Percentiles rank a stretch among this genome's conserved stretches.
These are phyloP conservation scores for Periglandula ipomoeae DNA, from an alignment of 2,329 filamentous ascomycete genomes.

Conservation along the genomic window DNA sequence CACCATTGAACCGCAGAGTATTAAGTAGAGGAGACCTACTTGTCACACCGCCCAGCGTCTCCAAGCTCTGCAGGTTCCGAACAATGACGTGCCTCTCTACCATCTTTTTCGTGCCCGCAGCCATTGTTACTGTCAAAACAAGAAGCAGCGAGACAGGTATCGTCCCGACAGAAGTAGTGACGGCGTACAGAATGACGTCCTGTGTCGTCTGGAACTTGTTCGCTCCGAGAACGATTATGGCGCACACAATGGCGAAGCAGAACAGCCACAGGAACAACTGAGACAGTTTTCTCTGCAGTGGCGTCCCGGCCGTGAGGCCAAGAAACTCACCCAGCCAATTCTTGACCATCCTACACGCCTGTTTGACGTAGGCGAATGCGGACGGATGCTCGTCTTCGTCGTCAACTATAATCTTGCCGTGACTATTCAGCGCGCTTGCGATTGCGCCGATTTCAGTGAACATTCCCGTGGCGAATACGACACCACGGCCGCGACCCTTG, in stretches of 20 bases:
- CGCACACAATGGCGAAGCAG: constrained; percentile 37
- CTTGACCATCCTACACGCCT: constrained; percentile 1
- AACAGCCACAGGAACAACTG: constrained; percentile 59
- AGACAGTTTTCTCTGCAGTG: constrained; percentile 57
- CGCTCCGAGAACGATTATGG: constrained; percentile 29
- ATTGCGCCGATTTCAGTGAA: constrained; percentile 49
- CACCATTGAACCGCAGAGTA: not conserved
- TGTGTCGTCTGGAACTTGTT: constrained; percentile 25
- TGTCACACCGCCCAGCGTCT: constrained; percentile 40
- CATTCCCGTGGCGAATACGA: constrained; percentile 49
- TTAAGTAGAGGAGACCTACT: constrained; percentile 22
- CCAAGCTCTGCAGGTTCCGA: constrained; percentile 35
- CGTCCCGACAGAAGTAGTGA: constrained; percentile 32
- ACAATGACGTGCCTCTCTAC: constrained; percentile 38
- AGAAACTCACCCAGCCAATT: constrained; percentile 30
- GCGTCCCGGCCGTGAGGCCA: constrained; percentile 48
- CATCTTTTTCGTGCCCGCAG: constrained; percentile 38
- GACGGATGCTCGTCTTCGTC: constrained; percentile 1
- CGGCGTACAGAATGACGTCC: constrained; percentile 28
- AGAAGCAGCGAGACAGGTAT: constrained; percentile 35
- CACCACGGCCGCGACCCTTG: constrained; percentile 45
- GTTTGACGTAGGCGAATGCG: not conserved
- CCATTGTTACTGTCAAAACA: constrained; percentile 47
- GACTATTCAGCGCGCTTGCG: constrained; percentile 26
- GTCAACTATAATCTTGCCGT: not conserved